phyloP scores from a whole-genome alignment of 2,329 filamentous ascomycete species.

The Hyphodiscus sp. region DNA sequence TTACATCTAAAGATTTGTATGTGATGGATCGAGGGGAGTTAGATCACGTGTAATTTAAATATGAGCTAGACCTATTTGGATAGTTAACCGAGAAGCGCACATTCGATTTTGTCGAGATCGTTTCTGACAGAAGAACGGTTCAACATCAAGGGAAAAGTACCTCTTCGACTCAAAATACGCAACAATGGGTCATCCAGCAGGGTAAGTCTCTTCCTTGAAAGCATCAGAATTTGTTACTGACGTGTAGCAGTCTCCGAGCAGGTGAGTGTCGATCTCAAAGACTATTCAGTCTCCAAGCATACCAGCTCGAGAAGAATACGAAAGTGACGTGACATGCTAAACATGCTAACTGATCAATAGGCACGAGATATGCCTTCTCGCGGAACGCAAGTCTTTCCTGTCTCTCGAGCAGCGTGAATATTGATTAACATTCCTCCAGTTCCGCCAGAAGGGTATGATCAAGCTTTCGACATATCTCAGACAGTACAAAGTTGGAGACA shows the following conservation, averaged over 20 bases:
- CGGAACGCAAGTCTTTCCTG: conserved; percentile 1
- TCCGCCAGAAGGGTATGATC: conserved; percentile 95
- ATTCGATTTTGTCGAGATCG: too few species aligned
- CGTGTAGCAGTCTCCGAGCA: conserved; percentile 54
- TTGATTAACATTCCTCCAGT: conserved; percentile 52
- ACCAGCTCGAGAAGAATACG: too few species aligned
- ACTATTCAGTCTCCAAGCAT: too few species aligned
- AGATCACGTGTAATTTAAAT: conserved; percentile 2
- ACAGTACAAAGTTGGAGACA: conserved; percentile 96
- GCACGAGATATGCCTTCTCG: conserved; percentile 87
- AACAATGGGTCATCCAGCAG: conserved; percentile 62
- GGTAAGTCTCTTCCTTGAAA: conserved; percentile 27
- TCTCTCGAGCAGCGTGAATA: not conserved
- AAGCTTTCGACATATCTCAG: conserved; percentile 88
- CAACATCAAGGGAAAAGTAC: conserved; percentile 9
- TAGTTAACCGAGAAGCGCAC: too few species aligned
- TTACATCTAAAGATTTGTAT: too few species aligned
- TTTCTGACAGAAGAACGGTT: not conserved
- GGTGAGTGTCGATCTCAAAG: too few species aligned
- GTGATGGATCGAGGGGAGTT: too few species aligned
- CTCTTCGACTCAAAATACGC: conserved; percentile 21
- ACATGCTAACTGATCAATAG: too few species aligned
- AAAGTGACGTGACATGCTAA: too few species aligned
- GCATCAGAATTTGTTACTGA: too few species aligned
- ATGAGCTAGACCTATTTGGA: not conserved